These are phyloP conservation scores for Solanum chmielewskii DNA, from an alignment of 257 asterid genomes.

Conservation along the genomic window DNA sequence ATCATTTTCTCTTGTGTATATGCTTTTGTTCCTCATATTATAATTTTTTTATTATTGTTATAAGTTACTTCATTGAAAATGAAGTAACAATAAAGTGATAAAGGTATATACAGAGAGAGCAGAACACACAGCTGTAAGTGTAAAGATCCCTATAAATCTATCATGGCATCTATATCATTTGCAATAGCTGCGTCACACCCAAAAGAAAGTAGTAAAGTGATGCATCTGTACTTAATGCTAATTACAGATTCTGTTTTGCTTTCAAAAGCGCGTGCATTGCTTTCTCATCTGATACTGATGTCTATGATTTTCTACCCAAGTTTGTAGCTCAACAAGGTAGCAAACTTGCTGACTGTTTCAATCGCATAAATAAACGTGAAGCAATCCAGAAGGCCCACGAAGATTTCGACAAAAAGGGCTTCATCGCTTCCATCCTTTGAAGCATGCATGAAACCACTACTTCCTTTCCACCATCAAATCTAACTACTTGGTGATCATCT, in stretches of 20 bases:
- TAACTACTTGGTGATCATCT: too few relatives aligned
- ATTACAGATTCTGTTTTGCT: background rate
- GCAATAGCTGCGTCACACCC: background rate
- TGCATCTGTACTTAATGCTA: background rate
- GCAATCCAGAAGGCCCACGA: conserved; percentile 69
- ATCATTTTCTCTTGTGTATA: background rate
- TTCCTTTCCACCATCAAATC: too few relatives aligned
- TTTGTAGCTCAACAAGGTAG: conserved; percentile 91
- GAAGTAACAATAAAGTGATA: background rate
- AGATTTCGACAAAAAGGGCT: conserved; percentile 66
- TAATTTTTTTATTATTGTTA: background rate
- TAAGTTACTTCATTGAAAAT: background rate
- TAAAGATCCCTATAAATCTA: background rate
- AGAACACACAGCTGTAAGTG: background rate
- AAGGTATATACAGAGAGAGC: background rate
- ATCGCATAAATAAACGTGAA: conserved; percentile 59
- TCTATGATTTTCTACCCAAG: conserved; percentile 11
- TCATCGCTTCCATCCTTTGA: conserved; percentile 70
- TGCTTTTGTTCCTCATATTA: background rate
- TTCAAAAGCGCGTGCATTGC: background rate
- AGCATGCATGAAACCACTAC: conserved; percentile 16
- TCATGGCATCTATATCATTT: background rate
- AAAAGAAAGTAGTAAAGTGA: background rate
- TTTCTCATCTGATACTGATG: background rate
- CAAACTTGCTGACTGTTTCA: conserved; percentile 78